Evolutionary conservation across 495 filamentous ascomycete species (phyloP).

Genomic region (Penicillium fimorum): DNA sequence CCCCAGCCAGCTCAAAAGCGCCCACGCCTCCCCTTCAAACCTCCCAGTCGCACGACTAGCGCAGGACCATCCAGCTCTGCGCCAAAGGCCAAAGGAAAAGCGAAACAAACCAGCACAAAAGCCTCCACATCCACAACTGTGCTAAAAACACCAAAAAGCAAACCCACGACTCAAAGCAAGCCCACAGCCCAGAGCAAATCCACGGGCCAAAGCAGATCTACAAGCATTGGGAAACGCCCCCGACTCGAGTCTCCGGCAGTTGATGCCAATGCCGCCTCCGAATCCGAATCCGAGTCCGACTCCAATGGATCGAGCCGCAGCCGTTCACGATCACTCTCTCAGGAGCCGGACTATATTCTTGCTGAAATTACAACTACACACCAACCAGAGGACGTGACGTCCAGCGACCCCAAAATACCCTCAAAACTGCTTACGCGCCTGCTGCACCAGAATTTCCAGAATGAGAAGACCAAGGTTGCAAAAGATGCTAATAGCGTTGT

Average conservation of each 20-base stretch:
- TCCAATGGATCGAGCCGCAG: slow-evolving; percentile 19
- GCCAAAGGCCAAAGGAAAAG: slow-evolving; percentile 31
- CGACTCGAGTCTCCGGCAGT: slow-evolving; percentile 16
- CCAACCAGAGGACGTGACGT: slow-evolving; percentile 30
- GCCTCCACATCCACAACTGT: slow-evolving; percentile 19
- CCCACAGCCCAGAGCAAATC: slow-evolving; percentile 1
- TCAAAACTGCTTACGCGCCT: slow-evolving; percentile 69
- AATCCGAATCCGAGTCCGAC: slow-evolving; percentile 25
- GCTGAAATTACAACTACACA: slow-evolving; percentile 43
- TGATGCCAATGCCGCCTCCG: slow-evolving; percentile 14
- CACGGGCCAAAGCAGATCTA: slow-evolving; percentile 6
- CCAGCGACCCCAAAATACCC: slow-evolving; percentile 60
- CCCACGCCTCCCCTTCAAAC: slow-evolving; percentile 50
- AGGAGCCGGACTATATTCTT: slow-evolving; percentile 46
- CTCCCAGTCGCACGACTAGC: slow-evolving; percentile 40
- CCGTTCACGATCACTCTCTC: slow-evolving; percentile 26
- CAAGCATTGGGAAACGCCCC: slow-evolving; percentile 15
- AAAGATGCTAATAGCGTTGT: slow-evolving; percentile 77
- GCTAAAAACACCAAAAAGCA: slow-evolving; percentile 17
- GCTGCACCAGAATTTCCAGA: slow-evolving; percentile 75
- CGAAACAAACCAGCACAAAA: slow-evolving; percentile 21
- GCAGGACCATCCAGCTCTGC: slow-evolving; percentile 21
- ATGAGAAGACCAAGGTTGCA: slow-evolving; percentile 66
- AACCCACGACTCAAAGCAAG: slow-evolving; percentile 1
- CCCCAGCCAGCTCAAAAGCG: slow-evolving; percentile 40